Evolutionary conservation across 306 rosid species (phyloP).

Genomic region (Vigna mungo): DNA sequence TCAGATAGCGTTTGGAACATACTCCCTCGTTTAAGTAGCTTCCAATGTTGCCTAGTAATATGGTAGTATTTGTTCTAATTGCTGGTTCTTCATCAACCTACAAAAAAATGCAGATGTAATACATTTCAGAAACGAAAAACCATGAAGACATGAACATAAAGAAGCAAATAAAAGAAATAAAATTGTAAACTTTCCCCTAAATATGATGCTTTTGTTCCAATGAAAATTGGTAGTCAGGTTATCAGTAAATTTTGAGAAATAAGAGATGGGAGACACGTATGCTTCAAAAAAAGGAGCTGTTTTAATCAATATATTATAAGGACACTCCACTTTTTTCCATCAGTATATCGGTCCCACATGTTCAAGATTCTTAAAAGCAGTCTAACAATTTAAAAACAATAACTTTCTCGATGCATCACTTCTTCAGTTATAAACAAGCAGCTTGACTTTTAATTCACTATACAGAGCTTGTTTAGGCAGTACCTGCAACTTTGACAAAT

Average conservation of each 20-base stretch:
- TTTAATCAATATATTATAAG: background rate
- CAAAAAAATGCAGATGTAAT: conserved; percentile 42
- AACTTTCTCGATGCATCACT: conserved; percentile 1
- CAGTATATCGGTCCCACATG: background rate
- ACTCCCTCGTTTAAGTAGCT: conserved; percentile 94
- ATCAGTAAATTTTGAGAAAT: conserved; percentile 9
- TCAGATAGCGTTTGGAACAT: conserved; percentile 16
- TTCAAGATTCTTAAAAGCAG: background rate
- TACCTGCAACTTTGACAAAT: conserved; percentile 99
- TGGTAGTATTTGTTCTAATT: conserved; percentile 96
- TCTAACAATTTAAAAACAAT: background rate
- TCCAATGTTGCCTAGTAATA: conserved; percentile 94
- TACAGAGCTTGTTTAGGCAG: conserved; percentile 40
- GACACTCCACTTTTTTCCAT: background rate
- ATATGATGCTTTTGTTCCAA: conserved; percentile 1
- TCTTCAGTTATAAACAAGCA: conserved; percentile 9
- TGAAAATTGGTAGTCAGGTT: conserved; percentile 12
- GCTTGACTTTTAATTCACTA: conserved; percentile 8
- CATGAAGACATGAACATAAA: conserved; percentile 3
- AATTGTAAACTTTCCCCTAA: background rate
- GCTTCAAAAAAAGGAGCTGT: background rate
- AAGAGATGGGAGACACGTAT: background rate
- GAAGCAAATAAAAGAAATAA: background rate
- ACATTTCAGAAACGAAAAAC: conserved; percentile 31
- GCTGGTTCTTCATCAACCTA: conserved; percentile 99